Evolutionary conservation across 2,329 filamentous ascomycete genomes (phyloP).

Genomic region (Botrytis fragariae): DNA sequence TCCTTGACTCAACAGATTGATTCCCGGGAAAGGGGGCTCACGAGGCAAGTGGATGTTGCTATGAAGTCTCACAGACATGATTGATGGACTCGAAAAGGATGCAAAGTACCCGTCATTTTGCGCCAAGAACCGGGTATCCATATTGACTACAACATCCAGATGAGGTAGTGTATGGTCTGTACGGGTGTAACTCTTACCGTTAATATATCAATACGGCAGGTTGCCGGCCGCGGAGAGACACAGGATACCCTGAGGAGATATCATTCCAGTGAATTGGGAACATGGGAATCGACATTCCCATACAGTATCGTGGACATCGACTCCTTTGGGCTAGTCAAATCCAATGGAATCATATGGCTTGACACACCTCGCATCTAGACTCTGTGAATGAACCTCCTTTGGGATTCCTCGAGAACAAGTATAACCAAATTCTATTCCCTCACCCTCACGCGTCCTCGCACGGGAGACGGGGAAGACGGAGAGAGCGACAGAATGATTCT

Average conservation of each 20-base stretch:
- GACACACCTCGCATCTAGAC: neutral
- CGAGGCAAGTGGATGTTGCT: slow-evolving; percentile 8
- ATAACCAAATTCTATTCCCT: neutral
- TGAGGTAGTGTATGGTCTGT: slow-evolving; percentile 5
- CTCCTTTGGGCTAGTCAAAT: neutral
- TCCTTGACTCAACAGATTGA: neutral
- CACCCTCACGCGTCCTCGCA: neutral
- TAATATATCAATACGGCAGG: slow-evolving; percentile 20
- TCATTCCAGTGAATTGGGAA: neutral
- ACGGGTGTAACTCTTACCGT: slow-evolving; percentile 20
- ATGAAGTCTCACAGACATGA: slow-evolving; percentile 8
- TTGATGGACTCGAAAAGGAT: slow-evolving; percentile 7
- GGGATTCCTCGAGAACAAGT: neutral
- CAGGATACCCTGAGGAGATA: slow-evolving; percentile 13
- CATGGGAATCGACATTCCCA: slow-evolving; percentile 5
- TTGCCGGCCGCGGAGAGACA: slow-evolving; percentile 7
- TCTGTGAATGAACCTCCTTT: neutral
- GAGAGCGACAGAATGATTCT: slow-evolving; percentile 12
- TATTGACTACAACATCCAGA: slow-evolving; percentile 15
- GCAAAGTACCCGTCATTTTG: slow-evolving; percentile 16
- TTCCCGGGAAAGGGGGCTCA: slow-evolving; percentile 12
- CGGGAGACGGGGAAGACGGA: slow-evolving; percentile 2
- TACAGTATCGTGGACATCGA: neutral
- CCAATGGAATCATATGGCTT: neutral
- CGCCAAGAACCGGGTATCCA: slow-evolving; percentile 20